Evolutionary conservation across 139 green algal genomes (phyloP), one percentile per base, ranked within the genome.

Genomic region (Eudorina sp.): DNA sequence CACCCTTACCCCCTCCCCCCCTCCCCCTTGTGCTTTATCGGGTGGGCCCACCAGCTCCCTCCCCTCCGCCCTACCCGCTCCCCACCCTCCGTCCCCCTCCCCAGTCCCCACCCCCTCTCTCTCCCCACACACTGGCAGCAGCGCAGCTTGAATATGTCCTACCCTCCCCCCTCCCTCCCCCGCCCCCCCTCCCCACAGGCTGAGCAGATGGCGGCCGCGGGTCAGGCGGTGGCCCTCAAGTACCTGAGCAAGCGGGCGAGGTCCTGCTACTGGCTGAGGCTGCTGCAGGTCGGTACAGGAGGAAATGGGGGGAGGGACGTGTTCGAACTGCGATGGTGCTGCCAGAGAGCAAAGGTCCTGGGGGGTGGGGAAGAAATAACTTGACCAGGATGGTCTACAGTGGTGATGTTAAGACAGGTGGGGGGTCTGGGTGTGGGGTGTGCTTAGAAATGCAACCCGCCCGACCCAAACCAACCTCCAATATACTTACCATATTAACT

Each of bases 201-300:
- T 19, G 16, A 83, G 41, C 46, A 34, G 25, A 89, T 92, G 45
- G 90, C 73, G 18, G 40, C 60, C 8, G 51, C 86, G 1, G 90
- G 60, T 2, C 85, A 90, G 81, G 9, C 76, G 51, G 34, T 92
- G 29, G 80, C 88, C 0, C 14, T 77, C 1, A 43, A 27, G 19
- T 91, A 89, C 72, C 80, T 89, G 0, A 34, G 3, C 40, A 85
- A 85, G 40, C n/a, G 88, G 41, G 89, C 89, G 9, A 43, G 75
- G 0, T 62, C 76, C 25, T 92, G 89, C 77, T 92, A 90, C 43
- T 90, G 83, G 89, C 55, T 90, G 48, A 55, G 45, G 45, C 66
- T 88, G 68, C 43, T 88, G 21, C 64, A 88, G 64, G 82, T 80
- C 46, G 8, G 43, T n/a, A n/a, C n/a, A n/a, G n/a, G n/a, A n/a